These are phyloP conservation scores for Glutinoglossum americanum DNA, from an alignment of 495 filamentous ascomycete genomes.

Conservation along the genomic window DNA sequence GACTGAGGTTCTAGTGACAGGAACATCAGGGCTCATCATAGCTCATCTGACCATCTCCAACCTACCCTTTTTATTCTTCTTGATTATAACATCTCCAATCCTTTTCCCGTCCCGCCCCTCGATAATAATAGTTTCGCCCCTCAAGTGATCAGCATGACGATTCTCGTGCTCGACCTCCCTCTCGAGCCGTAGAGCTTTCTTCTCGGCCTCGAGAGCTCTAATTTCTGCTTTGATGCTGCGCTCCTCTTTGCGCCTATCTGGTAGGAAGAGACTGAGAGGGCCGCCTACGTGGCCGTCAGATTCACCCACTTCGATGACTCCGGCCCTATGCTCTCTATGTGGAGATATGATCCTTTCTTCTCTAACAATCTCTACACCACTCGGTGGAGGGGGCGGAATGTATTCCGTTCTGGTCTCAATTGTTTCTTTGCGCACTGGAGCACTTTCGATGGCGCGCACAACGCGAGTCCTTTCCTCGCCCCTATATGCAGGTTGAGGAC, in stretches of 20 bases:
- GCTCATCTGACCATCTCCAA: conserved; percentile 35
- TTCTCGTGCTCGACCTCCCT: conserved; percentile 30
- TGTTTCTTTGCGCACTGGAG: neutral
- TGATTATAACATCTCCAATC: conserved; percentile 36
- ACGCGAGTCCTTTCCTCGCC: neutral
- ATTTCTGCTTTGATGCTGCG: conserved; percentile 38
- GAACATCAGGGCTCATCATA: conserved; percentile 15
- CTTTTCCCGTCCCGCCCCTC: neutral
- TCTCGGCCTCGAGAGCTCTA: conserved; percentile 29
- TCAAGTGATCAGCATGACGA: conserved; percentile 17
- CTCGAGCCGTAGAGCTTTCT: conserved; percentile 20
- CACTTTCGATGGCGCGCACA: neutral
- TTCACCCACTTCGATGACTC: neutral
- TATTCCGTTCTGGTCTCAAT: neutral
- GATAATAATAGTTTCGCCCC: conserved; percentile 18
- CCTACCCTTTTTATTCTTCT: conserved; percentile 77
- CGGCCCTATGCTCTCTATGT: neutral
- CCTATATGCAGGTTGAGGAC: neutral
- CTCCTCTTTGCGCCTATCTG: conserved; percentile 15
- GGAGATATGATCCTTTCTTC: neutral
- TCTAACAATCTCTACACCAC: neutral
- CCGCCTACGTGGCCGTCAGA: neutral
- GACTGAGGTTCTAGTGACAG: conserved; percentile 31
- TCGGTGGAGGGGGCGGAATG: neutral
- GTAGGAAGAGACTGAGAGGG: neutral